These are phyloP conservation scores for Echria macrotheca DNA, from an alignment of 495 filamentous ascomycete species.

Conservation along the genomic window DNA sequence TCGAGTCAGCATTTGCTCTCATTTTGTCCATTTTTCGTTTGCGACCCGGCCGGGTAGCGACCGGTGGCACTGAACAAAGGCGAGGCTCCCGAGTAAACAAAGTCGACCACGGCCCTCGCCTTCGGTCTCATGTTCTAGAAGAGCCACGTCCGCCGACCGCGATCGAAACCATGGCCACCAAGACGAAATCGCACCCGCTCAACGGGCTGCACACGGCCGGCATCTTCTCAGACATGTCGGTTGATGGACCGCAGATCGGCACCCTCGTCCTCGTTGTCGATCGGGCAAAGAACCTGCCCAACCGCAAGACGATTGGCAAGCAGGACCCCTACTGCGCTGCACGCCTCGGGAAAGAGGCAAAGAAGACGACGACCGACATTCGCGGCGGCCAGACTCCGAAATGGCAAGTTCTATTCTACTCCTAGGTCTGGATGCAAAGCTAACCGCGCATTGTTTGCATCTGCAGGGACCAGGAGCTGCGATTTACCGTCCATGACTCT, in stretches of 20 bases:
- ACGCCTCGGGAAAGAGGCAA: conserved; percentile 90
- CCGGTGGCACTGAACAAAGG: conserved; percentile 5
- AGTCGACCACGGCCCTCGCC: conserved; percentile 8
- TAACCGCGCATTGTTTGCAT: conserved; percentile 4
- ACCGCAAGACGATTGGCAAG: conserved; percentile 94
- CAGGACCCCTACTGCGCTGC: conserved; percentile 97
- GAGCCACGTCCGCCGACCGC: background rate
- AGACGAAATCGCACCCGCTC: conserved; percentile 37
- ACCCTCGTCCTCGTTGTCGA: conserved; percentile 90
- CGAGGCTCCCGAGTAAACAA: conserved; percentile 23
- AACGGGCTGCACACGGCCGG: conserved; percentile 73
- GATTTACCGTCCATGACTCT: conserved; percentile 93
- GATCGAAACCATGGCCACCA: conserved; percentile 36
- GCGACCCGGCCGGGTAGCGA: background rate
- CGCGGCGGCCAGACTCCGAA: conserved; percentile 90
- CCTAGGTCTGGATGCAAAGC: background rate
- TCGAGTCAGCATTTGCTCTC: background rate
- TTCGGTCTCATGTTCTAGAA: conserved; percentile 5
- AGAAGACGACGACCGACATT: conserved; percentile 93
- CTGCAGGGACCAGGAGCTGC: conserved; percentile 95
- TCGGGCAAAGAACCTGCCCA: conserved; percentile 91
- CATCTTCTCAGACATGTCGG: conserved; percentile 91
- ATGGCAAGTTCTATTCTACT: conserved; percentile 59
- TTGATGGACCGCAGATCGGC: conserved; percentile 91
- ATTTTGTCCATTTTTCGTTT: too few species aligned